These are phyloP conservation scores for Rhodotorula sphaerocarpa DNA, from an alignment of 768 basidiomycete species.

Conservation along the genomic window DNA sequence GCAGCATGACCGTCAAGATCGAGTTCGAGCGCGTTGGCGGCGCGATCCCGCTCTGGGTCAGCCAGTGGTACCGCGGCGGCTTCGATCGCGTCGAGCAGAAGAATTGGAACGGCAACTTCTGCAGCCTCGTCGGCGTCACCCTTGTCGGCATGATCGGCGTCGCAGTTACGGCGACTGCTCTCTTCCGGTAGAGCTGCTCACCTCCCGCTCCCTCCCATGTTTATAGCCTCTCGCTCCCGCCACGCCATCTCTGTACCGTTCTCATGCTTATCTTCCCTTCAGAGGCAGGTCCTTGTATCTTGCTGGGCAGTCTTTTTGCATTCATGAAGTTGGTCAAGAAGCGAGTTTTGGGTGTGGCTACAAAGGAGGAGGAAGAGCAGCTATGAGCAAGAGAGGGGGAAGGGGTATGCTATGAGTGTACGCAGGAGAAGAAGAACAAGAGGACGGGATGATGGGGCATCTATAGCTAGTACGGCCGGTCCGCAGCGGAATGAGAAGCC, in stretches of 20 bases:
- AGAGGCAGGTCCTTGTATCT: too few species aligned
- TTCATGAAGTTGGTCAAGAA: too few species aligned
- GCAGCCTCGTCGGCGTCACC: background rate
- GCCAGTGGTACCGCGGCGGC: slow-evolving; percentile 24
- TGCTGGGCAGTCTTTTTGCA: too few species aligned
- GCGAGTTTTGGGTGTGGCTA: background rate
- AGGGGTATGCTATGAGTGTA: too few species aligned
- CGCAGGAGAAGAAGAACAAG: background rate
- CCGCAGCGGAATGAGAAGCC: too few species aligned
- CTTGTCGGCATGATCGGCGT: slow-evolving; percentile 9
- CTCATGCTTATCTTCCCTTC: background rate
- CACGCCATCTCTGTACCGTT: background rate
- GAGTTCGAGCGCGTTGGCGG: slow-evolving; percentile 48
- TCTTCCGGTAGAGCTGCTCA: background rate
- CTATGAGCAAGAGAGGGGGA: background rate
- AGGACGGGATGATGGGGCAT: background rate
- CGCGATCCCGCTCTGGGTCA: slow-evolving; percentile 41
- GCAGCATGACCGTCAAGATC: slow-evolving; percentile 45
- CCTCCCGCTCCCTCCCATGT: background rate
- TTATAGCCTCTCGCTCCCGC: background rate
- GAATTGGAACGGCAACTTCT: background rate
- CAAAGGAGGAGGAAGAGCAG: background rate
- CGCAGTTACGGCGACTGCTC: slow-evolving; percentile 2
- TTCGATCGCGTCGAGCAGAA: slow-evolving; percentile 1
- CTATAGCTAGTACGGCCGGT: background rate